phyloP scores from a whole-genome alignment of 108 stramenopile genomes.

The Skeletonema marinoi region DNA sequence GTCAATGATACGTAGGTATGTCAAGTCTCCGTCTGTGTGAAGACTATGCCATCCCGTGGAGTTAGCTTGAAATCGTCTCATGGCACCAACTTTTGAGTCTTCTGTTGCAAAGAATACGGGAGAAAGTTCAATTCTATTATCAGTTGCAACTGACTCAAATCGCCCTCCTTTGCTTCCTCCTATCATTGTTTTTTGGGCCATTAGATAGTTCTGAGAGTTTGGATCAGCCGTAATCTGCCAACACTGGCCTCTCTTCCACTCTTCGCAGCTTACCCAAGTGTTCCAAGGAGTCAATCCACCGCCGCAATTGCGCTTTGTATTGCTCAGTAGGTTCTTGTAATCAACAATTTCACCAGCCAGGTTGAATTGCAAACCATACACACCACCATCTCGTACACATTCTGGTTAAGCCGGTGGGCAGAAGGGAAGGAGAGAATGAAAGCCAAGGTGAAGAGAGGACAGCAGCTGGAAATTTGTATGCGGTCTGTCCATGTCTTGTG shows the following conservation, averaged over 20 bases:
- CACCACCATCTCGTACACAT: too few relatives aligned
- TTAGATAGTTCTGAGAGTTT: not conserved
- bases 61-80: conserved; percentile 24
- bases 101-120: conserved; percentile 57
- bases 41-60: not conserved
- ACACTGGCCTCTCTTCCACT: conserved; percentile 27
- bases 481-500: too few relatives aligned
- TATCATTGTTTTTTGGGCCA: not conserved
- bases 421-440: too few relatives aligned
- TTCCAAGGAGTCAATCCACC: conserved; percentile 67
- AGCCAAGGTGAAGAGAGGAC: too few relatives aligned
- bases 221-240: conserved; percentile 34
- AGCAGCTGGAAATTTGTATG: too few relatives aligned
- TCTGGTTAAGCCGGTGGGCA: too few relatives aligned
- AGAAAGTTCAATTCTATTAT: not conserved
- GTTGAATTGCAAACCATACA: conserved; percentile 48
- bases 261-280: conserved; percentile 57
- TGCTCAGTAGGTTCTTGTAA: conserved; percentile 31
- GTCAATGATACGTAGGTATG: conserved; percentile 9
- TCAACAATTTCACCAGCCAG: conserved; percentile 35
- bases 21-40: not conserved
- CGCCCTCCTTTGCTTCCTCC: conserved; percentile 7
- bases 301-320: conserved; percentile 55
- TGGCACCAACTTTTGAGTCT: conserved; percentile 45
- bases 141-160: conserved; percentile 53